Conservation (phyloP, 192 early-diverging fungal species). For the Thoreauomyces humboldtii region DNA sequence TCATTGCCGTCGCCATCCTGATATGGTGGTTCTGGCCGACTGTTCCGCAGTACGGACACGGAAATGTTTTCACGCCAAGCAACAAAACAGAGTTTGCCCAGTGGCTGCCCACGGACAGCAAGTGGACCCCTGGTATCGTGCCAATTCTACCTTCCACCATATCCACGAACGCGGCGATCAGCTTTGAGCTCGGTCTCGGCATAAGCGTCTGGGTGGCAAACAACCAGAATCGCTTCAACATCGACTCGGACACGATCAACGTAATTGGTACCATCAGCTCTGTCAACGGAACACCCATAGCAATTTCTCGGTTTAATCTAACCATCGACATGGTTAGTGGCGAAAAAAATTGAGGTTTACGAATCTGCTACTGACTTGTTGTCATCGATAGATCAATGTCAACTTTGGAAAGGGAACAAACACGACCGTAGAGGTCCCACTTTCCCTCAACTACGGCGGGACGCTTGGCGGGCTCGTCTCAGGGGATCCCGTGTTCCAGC, state of each 20-base stretch:
- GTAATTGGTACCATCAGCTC: too few species aligned
- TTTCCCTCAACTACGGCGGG: not conserved
- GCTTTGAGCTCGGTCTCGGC: constrained; percentile 11
- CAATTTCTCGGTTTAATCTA: not conserved
- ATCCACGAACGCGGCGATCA: not conserved
- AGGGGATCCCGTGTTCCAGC: constrained; percentile 15
- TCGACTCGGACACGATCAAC: not conserved
- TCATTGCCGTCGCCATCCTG: constrained; percentile 6
- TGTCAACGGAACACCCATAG: too few species aligned
- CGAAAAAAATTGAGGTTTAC: too few species aligned
- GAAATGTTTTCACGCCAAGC: not conserved
- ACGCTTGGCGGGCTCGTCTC: constrained; percentile 2
- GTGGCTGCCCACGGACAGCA: not conserved
- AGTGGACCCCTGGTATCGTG: not conserved
- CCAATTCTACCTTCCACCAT: not conserved
- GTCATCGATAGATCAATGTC: constrained; percentile 9
- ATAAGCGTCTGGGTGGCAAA: constrained; percentile 18
- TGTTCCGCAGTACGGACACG: constrained; percentile 11
- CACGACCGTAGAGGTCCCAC: constrained; percentile 13
- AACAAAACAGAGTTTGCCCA: not conserved
- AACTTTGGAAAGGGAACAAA: constrained; percentile 13
- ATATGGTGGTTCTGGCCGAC: constrained; percentile 14
- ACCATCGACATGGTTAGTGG: constrained; percentile 3
- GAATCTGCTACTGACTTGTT: not conserved
- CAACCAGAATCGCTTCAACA: constrained; percentile 10